Conservation (phyloP, 768 basidiomycete genomes). For the Boletus rufocinnamomeus region DNA sequence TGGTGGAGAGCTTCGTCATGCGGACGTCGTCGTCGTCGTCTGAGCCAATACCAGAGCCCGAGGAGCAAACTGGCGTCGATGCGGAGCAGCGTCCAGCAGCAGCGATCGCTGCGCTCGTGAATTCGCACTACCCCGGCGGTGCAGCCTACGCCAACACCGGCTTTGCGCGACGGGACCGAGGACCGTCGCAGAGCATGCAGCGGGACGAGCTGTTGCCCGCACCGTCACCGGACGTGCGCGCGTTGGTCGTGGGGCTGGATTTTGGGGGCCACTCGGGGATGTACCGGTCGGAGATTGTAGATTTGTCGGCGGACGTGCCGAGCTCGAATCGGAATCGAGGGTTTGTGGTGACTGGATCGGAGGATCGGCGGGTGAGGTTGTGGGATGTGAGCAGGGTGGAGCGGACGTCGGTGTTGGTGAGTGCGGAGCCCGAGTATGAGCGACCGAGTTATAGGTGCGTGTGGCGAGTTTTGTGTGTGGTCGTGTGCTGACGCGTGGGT, state of each 20-base stretch:
- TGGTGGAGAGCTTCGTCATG: conserved; percentile 81
- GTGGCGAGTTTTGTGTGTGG: neutral
- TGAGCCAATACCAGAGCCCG: conserved; percentile 55
- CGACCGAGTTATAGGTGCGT: conserved; percentile 74
- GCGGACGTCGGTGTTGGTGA: conserved; percentile 77
- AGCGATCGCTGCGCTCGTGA: conserved; percentile 81
- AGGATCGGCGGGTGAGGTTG: conserved; percentile 82
- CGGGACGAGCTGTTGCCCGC: conserved; percentile 40
- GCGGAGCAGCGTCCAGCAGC: conserved; percentile 66
- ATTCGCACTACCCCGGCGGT: conserved; percentile 53
- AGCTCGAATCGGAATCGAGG: conserved; percentile 53
- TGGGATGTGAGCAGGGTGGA: conserved; percentile 84
- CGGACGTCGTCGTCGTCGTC: conserved; percentile 46
- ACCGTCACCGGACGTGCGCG: conserved; percentile 67
- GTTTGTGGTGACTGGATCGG: conserved; percentile 86
- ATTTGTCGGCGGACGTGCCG: conserved; percentile 42
- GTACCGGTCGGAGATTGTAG: conserved; percentile 53
- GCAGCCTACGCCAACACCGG: conserved; percentile 27
- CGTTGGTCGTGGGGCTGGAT: conserved; percentile 70
- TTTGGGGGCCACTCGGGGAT: conserved; percentile 69
- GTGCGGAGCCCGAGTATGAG: conserved; percentile 73
- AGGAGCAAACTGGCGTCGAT: conserved; percentile 51
- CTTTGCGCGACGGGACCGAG: conserved; percentile 30
- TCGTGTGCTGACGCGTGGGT: conserved; percentile 6
- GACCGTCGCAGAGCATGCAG: conserved; percentile 36